Conservation (phyloP, 2,329 filamentous ascomycete species). For the Alternaria sp. region DNA sequence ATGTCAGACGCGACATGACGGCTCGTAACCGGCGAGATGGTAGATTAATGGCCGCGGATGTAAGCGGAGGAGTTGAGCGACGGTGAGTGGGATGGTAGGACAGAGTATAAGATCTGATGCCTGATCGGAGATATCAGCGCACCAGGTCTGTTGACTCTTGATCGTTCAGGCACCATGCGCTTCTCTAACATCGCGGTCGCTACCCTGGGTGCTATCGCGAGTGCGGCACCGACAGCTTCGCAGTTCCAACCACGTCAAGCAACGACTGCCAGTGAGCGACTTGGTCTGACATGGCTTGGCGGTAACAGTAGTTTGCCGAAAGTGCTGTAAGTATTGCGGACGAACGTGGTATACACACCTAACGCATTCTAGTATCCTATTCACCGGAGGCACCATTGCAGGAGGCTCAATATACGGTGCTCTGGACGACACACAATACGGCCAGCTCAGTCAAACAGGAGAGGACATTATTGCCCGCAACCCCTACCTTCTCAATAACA, state of each 20-base stretch:
- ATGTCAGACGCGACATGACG: not conserved
- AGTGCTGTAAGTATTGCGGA: conserved; percentile 23
- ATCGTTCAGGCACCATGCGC: not conserved
- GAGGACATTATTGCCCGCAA: conserved; percentile 40
- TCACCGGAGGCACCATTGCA: conserved; percentile 39
- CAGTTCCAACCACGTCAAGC: conserved; percentile 9
- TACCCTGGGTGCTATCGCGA: not conserved
- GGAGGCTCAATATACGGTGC: conserved; percentile 39
- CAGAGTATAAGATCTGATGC: not conserved
- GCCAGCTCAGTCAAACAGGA: conserved; percentile 30
- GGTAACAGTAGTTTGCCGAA: conserved; percentile 35
- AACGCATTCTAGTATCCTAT: conserved; percentile 24
- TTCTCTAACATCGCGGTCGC: not conserved
- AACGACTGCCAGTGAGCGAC: conserved; percentile 32
- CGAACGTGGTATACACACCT: not conserved
- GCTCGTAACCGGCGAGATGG: not conserved
- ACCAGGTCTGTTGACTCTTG: not conserved
- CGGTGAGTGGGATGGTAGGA: not conserved
- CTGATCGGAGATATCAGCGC: accelerated
- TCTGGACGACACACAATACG: conserved; percentile 41
- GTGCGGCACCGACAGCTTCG: not conserved
- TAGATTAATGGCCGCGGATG: not conserved
- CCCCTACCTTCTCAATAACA: conserved; percentile 39
- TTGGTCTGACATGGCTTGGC: conserved; percentile 33
- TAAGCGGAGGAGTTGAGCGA: not conserved